Base-by-base conservation (phyloP, 176 grass and related monocot genomes). In the Musa itinerans region DNA sequence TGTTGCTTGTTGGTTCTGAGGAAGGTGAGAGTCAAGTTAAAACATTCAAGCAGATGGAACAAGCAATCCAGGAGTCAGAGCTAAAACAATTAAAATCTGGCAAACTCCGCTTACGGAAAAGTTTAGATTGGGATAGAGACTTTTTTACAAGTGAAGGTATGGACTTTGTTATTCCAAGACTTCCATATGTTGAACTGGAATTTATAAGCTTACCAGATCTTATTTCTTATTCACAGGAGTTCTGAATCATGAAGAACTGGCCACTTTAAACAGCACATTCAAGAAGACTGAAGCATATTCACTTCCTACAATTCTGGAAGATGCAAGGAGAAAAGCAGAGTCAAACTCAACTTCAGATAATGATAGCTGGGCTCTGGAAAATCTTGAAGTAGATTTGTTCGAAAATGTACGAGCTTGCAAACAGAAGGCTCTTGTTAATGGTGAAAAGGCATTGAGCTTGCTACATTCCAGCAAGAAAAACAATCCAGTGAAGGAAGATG, bases 131-230 rank as follows among this genome's bases (percentile, higher is more conserved):
- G 90, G 83, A 94, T 62, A 91, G 86, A 17, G 95, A 88, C 57
- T 99, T 99, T 61, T 91, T 99, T 64, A 94, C 86, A 52, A 82
- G 88, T 65, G 82, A 99, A 89, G 86, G 86, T 94, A 51, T 52
- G 12, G 1, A 27, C 16, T 25, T 72, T 52, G 10, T 77, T 48
- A 8, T 27, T 19, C 15, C 17, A 52, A 43, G 54, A 55, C 5
- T 59, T 52, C 17, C 50, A 27, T 10, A 27, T 25, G 10, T 17
- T 74, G 11, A 48, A 68, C 21, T 68, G 63, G 56, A 78, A 68
- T 53, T 34, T 69, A 57, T 19, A n/a, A 8, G 19, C 20, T 48
- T 72, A 19, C 15, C 53, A 62, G 25, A 34, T 50, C 12, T 54
- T 87, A 52, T 65, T n/a, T 62, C 14, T 2, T 81, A 4, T 34